Evolutionary conservation across 75 land plant genomes (phyloP), one percentile per base, ranked within the genome.

Genomic region (Azolla pinnata): DNA sequence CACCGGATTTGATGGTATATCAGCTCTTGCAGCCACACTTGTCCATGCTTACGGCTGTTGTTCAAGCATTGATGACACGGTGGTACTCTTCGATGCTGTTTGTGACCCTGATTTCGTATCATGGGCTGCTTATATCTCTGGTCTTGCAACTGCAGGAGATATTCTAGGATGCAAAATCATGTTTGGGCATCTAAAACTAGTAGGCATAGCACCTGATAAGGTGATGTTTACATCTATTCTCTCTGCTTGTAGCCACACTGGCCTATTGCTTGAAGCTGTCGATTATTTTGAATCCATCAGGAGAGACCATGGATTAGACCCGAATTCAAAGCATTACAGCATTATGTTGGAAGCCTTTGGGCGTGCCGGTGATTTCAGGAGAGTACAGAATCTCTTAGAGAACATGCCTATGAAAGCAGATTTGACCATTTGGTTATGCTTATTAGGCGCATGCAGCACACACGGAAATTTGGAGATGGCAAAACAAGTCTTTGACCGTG

Each of bases 271-370:
- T 2, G 12, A 10, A 5, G 81, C 75, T 0, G 0, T 19, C 17
- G 30, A 33, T 27, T 69, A 59, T 33, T 73, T 78, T 31, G 31
- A 61, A 44, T 16, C 54, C 26, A 73, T 73, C 75, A 23, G 20
- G 8, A 1, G 4, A 5, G 49, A 34, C n/a, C 73, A 69, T 38
- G 30, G 52, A 0, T 25, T 78, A 26, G 20, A 31, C 0, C 44
- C 18, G 38, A 69, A 62, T 20, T 56, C 68, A 9, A 69, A 72
- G 35, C 83, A 80, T 25, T 80, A 72, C 58, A 75, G 68, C 51
- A 75, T 75, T 59, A 76, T 76, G 75, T 62, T 80, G 23, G 83
- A 80, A 59, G 58, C 75, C n/a, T 64, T 75, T 33, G 83, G 73
- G 18, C 68, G 79, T 33, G 67, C 56, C 12, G 79, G 83, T 9